Conservation (phyloP, 2,329 filamentous ascomycete species). For the Beauveria australis region DNA sequence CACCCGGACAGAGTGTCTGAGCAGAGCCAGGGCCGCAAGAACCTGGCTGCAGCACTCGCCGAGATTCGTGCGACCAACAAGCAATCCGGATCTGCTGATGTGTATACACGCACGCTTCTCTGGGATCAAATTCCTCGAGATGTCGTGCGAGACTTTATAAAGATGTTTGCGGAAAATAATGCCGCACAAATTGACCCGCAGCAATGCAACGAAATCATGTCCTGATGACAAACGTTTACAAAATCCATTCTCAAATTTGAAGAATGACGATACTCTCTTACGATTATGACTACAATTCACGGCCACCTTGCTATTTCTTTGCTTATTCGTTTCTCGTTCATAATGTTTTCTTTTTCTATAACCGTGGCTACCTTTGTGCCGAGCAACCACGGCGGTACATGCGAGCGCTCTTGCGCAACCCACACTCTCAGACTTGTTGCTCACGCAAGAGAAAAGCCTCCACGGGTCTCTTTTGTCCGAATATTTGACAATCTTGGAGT, state of each 20-base stretch:
- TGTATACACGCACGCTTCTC: slow-evolving; percentile 85
- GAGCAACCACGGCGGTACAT: slow-evolving; percentile 21
- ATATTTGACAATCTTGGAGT: slow-evolving; percentile 15
- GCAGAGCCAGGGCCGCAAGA: slow-evolving; percentile 55
- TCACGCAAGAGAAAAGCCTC: slow-evolving; percentile 33
- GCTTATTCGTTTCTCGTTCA: slow-evolving; percentile 13
- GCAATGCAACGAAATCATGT: slow-evolving; percentile 35
- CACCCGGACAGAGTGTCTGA: slow-evolving; percentile 40
- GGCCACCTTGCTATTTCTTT: slow-evolving; percentile 13
- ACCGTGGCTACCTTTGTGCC: slow-evolving; percentile 13
- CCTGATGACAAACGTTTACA: slow-evolving; percentile 26
- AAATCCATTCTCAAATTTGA: slow-evolving; percentile 15
- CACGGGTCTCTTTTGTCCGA: slow-evolving; percentile 20
- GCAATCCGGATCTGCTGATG: slow-evolving; percentile 65
- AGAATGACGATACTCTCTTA: slow-evolving; percentile 18
- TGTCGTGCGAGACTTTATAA: slow-evolving; percentile 85
- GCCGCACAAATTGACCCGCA: slow-evolving; percentile 33
- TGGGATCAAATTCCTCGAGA: slow-evolving; percentile 92
- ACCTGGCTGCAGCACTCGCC: slow-evolving; percentile 71
- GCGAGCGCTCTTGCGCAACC: slow-evolving; percentile 24
- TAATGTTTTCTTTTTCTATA: slow-evolving; percentile 13
- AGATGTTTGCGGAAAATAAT: slow-evolving; percentile 75
- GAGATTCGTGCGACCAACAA: slow-evolving; percentile 66
- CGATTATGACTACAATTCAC: slow-evolving; percentile 25
- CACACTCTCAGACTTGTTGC: slow-evolving; percentile 34